Percentiles rank a stretch among this genome's conserved stretches.
These are phyloP conservation scores for Neofusicoccum sp. DNA, from an alignment of 2,329 filamentous ascomycete species.

Conservation along the genomic window DNA sequence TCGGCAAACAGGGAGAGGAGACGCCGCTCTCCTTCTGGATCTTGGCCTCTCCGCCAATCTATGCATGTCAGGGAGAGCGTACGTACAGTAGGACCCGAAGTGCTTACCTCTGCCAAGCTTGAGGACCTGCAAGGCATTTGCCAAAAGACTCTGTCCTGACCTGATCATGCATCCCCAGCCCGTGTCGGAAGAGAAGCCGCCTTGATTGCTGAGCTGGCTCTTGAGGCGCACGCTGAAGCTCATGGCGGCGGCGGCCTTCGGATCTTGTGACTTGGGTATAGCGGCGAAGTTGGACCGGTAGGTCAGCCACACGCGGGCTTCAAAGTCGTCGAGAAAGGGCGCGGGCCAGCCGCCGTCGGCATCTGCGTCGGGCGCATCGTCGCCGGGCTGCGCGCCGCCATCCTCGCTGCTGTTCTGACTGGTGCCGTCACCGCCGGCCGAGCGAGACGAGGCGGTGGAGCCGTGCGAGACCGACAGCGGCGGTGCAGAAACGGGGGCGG, in stretches of 20 bases:
- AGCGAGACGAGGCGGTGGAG: conserved; percentile 27
- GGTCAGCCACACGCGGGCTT: conserved; percentile 93
- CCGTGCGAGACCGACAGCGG: conserved; percentile 23
- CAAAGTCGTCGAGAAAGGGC: conserved; percentile 87
- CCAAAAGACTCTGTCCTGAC: conserved; percentile 89
- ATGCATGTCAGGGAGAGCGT: conserved; percentile 5
- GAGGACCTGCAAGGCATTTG: conserved; percentile 77
- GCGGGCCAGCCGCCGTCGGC: conserved; percentile 72
- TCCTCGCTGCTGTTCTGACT: conserved; percentile 70
- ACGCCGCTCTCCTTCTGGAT: conserved; percentile 63
- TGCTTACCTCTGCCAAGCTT: conserved; percentile 74
- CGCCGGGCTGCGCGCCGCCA: conserved; percentile 60
- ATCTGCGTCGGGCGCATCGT: conserved; percentile 28
- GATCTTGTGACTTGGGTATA: conserved; percentile 78
- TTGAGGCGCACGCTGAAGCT: conserved; percentile 84
- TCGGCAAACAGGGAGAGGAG: conserved; percentile 86
- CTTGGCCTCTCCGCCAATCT: conserved; percentile 75
- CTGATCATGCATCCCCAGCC: conserved; percentile 99
- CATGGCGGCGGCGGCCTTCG: conserved; percentile 69
- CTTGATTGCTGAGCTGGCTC: conserved; percentile 71
- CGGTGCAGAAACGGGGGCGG: conserved; percentile 21
- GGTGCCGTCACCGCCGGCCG: conserved; percentile 51
- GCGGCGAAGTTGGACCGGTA: conserved; percentile 85
- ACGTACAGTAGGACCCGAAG: neutral
- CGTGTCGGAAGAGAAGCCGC: conserved; percentile 87